Evolutionary conservation across 306 rosid species (phyloP).

Genomic region (Erythrophleum fordii): DNA sequence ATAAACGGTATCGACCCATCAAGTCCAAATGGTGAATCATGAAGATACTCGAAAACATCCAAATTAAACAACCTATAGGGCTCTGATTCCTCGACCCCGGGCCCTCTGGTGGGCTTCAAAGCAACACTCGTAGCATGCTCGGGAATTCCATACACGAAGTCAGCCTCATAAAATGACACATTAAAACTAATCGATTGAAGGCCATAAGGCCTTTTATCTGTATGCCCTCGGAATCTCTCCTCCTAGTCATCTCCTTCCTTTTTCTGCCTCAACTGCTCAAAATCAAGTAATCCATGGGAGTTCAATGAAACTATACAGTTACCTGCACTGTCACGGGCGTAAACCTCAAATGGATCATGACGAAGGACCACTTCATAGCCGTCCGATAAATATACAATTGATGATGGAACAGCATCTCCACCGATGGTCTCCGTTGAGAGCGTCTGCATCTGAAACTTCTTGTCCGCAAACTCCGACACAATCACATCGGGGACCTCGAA

Average conservation of each 20-base stretch:
- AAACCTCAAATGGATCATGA: conserved; percentile 65
- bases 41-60: conserved; percentile 82
- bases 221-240: conserved; percentile 61
- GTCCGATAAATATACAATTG: conserved; percentile 51
- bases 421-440: conserved; percentile 47
- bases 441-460: conserved; percentile 59
- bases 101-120: conserved; percentile 80
- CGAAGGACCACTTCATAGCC: conserved; percentile 57
- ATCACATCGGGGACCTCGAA: conserved; percentile 67
- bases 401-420: conserved; percentile 37
- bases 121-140: conserved; percentile 82
- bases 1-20: conserved; percentile 89
- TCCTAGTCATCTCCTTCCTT: conserved; percentile 64
- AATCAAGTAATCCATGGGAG: conserved; percentile 67
- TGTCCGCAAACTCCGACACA: conserved; percentile 44
- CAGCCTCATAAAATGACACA: conserved; percentile 78
- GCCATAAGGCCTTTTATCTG: conserved; percentile 78
- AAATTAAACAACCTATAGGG: conserved; percentile 84
- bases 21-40: conserved; percentile 83
- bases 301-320: conserved; percentile 58
- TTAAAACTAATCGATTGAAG: conserved; percentile 90
- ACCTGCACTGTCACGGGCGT: conserved; percentile 56
- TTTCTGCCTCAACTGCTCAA: conserved; percentile 58
- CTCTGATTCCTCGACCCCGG: conserved; percentile 76
- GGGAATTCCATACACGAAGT: conserved; percentile 87